Conservation (phyloP, 2,329 filamentous ascomycete genomes). For the Sporothrix brasiliensis region DNA sequence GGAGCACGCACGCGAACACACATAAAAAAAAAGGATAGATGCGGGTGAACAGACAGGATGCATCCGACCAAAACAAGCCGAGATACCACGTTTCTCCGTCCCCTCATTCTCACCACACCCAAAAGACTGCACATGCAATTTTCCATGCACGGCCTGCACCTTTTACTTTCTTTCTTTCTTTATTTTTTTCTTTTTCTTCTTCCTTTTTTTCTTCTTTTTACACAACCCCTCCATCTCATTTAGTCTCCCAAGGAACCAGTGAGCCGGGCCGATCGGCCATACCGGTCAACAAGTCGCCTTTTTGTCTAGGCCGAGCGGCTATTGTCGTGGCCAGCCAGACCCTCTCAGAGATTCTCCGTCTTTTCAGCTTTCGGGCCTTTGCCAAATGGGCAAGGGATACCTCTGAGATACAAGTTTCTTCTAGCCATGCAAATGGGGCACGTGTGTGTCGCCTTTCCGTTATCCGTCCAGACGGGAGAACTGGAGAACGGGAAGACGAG, state of each 20-base stretch:
- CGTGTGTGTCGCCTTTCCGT: background rate
- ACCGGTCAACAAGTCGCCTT: conserved; percentile 12
- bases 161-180: background rate
- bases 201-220: background rate
- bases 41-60: background rate
- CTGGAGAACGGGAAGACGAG: background rate
- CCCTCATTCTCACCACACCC: conserved; percentile 5
- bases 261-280: conserved; percentile 21
- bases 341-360: background rate
- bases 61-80: conserved; percentile 15
- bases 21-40: background rate
- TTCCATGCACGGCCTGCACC: too few species aligned
- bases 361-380: conserved; percentile 16
- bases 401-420: background rate
- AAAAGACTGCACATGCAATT: background rate
- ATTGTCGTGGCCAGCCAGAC: background rate
- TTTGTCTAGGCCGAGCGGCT: background rate
- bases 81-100: conserved; percentile 15
- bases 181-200: background rate
- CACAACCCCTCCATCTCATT: background rate
- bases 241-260: background rate
- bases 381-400: background rate
- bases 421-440: background rate
- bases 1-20: too few species aligned
- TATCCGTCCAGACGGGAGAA: background rate